phyloP scores from a whole-genome alignment of 2,329 filamentous ascomycete genomes.

The Exophiala dermatitidis region DNA sequence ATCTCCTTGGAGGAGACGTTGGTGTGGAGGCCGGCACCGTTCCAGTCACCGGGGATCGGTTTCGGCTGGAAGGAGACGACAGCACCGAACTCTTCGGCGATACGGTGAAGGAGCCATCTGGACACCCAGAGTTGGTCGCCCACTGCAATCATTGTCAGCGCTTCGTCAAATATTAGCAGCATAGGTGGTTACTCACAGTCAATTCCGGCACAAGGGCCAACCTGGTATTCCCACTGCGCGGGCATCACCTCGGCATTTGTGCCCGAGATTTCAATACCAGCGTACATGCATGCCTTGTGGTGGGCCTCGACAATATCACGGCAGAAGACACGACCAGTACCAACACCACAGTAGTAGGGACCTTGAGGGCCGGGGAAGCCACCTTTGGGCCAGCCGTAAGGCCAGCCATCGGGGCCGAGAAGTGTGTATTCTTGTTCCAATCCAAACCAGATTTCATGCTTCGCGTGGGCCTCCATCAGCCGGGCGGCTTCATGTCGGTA shows the following conservation, averaged over 20 bases:
- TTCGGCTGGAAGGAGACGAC: conserved; percentile 95
- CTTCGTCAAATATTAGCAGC: not conserved
- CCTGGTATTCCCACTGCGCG: conserved; percentile 96
- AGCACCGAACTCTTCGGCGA: conserved; percentile 93
- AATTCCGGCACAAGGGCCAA: conserved; percentile 83
- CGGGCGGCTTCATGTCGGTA: conserved; percentile 85
- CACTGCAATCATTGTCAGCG: conserved; percentile 49
- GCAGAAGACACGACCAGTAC: conserved; percentile 93
- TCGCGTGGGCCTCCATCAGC: conserved; percentile 79
- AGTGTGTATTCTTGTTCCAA: conserved; percentile 97
- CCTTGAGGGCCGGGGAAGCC: conserved; percentile 90
- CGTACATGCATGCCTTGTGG: conserved; percentile 83
- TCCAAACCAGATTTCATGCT: conserved; percentile 91
- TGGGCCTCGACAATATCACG: conserved; percentile 95
- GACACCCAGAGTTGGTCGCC: conserved; percentile 96
- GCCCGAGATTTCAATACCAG: conserved; percentile 87
- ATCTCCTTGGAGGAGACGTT: conserved; percentile 90
- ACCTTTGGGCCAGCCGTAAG: conserved; percentile 83
- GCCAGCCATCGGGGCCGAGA: conserved; percentile 75
- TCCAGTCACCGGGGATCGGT: conserved; percentile 93
- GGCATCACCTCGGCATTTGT: conserved; percentile 99
- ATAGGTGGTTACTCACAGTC: conserved; percentile 53
- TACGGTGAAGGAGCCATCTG: conserved; percentile 79
- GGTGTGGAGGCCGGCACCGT: conserved; percentile 86
- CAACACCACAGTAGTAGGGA: conserved; percentile 97